A percentile compares a stretch with the other conserved stretches of the same genome.
These are phyloP conservation scores for Hypoxylon sp. DNA, from an alignment of 2,329 filamentous ascomycete species.

Conservation along the genomic window DNA sequence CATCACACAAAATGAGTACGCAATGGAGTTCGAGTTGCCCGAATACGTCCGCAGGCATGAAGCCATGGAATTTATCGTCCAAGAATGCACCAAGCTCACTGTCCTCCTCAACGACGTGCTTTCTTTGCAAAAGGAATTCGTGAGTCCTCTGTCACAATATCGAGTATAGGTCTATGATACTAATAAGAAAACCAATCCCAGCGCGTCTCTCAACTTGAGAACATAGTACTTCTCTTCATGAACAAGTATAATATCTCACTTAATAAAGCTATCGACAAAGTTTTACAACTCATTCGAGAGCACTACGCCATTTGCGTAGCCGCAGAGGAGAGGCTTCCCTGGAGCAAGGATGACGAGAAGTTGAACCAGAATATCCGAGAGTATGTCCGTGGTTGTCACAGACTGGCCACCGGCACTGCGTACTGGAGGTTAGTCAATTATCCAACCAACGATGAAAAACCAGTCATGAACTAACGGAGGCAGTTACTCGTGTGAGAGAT, in stretches of 20 bases:
- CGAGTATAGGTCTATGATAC: background rate
- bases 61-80: constrained; percentile 51
- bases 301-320: constrained; percentile 51
- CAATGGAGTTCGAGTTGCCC: constrained; percentile 53
- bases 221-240: constrained; percentile 51
- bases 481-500: constrained; percentile 51
- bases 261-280: constrained; percentile 44
- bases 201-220: constrained; percentile 52
- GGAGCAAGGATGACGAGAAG: constrained; percentile 50
- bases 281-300: constrained; percentile 50
- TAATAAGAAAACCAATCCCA: constrained; percentile 22
- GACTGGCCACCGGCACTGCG: constrained; percentile 50
- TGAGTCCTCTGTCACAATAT: constrained; percentile 34
- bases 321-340: constrained; percentile 51
- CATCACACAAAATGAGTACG: constrained; percentile 52
- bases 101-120: constrained; percentile 51
- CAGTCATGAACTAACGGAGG: constrained; percentile 14
- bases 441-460: background rate
- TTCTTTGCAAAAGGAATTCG: constrained; percentile 54
- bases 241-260: constrained; percentile 49
- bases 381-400: constrained; percentile 49
- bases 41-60: constrained; percentile 49
- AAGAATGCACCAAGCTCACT: constrained; percentile 50
- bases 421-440: constrained; percentile 49
- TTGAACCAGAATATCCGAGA: constrained; percentile 50